These are phyloP conservation scores for Aureobasidium sp. DNA, from an alignment of 2,329 filamentous ascomycete species.

Conservation along the genomic window DNA sequence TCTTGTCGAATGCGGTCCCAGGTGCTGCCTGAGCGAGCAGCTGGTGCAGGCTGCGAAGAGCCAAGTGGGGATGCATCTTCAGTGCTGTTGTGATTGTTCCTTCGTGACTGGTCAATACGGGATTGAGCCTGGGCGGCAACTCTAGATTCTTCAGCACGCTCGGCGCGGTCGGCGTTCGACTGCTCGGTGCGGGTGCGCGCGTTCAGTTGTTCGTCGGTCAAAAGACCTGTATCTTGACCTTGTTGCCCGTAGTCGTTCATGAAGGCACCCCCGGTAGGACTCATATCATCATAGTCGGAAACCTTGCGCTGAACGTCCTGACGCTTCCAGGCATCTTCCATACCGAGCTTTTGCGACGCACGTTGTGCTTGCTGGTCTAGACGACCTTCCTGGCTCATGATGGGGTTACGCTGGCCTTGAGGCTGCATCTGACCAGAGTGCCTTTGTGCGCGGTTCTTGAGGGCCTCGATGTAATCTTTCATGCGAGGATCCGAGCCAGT, in stretches of 20 bases:
- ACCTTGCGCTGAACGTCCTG: constrained; percentile 10
- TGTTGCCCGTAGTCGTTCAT: constrained; percentile 23
- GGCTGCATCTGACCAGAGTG: constrained; percentile 6
- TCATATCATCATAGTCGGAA: constrained; percentile 29
- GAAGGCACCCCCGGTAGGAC: constrained; percentile 29
- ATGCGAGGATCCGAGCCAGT: constrained; percentile 32
- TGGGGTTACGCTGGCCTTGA: constrained; percentile 9
- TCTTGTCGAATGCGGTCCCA: constrained; percentile 36
- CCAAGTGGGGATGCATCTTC: neutral
- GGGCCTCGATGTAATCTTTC: constrained; percentile 28
- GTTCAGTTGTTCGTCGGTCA: constrained; percentile 24
- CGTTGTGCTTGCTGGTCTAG: constrained; percentile 13
- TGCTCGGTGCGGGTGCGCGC: constrained; percentile 15
- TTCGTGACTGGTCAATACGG: neutral
- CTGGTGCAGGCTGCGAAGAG: neutral
- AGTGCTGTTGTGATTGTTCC: constrained; percentile 12
- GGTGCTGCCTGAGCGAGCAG: constrained; percentile 24
- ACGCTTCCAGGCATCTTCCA: constrained; percentile 3
- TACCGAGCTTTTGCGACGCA: neutral
- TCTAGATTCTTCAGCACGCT: neutral
- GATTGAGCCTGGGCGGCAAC: neutral
- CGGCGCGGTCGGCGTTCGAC: constrained; percentile 8
- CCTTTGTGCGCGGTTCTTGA: constrained; percentile 26
- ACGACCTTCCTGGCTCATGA: constrained; percentile 8
- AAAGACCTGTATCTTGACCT: constrained; percentile 19